Conservation (phyloP, 2,329 filamentous ascomycete genomes). For the Emericellopsis cladophorae region DNA sequence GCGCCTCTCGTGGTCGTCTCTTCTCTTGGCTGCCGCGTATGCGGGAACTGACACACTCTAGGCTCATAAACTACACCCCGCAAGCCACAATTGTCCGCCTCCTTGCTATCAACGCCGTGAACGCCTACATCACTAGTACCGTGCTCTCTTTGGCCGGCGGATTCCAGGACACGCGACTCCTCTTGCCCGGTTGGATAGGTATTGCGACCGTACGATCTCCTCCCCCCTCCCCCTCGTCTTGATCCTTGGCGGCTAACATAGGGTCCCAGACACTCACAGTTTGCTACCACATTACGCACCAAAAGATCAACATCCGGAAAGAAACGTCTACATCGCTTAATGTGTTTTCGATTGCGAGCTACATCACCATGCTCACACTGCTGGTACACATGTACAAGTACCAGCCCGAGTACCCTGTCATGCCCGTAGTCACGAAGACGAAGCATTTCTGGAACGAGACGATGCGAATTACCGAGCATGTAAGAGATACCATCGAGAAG, state of each 20-base stretch:
- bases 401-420: slow-evolving; percentile 45
- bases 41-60: slow-evolving; percentile 14
- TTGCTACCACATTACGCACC: slow-evolving; percentile 65
- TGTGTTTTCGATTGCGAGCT: slow-evolving; percentile 65
- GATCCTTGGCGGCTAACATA: slow-evolving; percentile 1
- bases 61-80: slow-evolving; percentile 76
- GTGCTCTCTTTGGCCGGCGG: slow-evolving; percentile 59
- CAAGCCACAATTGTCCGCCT: slow-evolving; percentile 71
- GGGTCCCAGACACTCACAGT: slow-evolving; percentile 52
- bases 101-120: slow-evolving; percentile 59
- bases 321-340: slow-evolving; percentile 68
- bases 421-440: slow-evolving; percentile 36
- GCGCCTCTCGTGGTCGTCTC: slow-evolving; percentile 11
- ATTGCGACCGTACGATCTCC: slow-evolving; percentile 52
- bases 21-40: neutral
- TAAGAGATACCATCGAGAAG: slow-evolving; percentile 17
- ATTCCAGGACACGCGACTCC: slow-evolving; percentile 54
- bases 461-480: slow-evolving; percentile 8
- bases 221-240: neutral
- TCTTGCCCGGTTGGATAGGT: slow-evolving; percentile 66
- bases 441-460: slow-evolving; percentile 20
- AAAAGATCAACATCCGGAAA: slow-evolving; percentile 67
- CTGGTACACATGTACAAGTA: slow-evolving; percentile 54
- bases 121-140: slow-evolving; percentile 63
- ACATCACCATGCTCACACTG: slow-evolving; percentile 60